Evolutionary conservation across 2,329 filamentous ascomycete species (phyloP), one percentile per base, ranked within the genome.

Genomic region (Colletotrichum camelliae): DNA sequence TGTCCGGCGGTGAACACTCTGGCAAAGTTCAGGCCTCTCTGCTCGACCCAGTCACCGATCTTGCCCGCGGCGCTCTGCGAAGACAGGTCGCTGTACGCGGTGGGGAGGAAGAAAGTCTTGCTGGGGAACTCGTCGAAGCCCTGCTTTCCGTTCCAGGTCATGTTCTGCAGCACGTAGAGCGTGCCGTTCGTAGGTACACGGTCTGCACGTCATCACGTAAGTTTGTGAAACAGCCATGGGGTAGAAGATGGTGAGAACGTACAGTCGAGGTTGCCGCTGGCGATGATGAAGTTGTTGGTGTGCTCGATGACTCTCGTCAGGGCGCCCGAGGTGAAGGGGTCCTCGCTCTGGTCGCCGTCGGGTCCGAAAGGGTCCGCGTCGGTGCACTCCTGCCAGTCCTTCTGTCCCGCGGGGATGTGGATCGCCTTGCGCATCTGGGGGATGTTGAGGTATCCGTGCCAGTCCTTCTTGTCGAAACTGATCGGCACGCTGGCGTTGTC

Each of bases 161-260:
- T 95, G 86, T 96, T 96, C 81, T 96, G 94, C 74, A 96, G 92
- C 1, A 90, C 89, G 13, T 95, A 86, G 2, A 96, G 87, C 0
- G 93, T 94, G 16, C 94, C 94, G 81, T 94, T 94, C 79, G 89
- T 87, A 21, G 93, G 86, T 9, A 95, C 87, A 74, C 94, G 88
- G 81, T 89, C 43, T 52, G 12, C 10, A 16, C 8, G 6, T 52
- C 3, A 7, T 6, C 1, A 52, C 7, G 43, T 52, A 6, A 52
- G 6, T 7, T 21, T 52, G 5, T 21, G n/a, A 52, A 24, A 21
- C 6, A 21, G 43, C 2, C n/a, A 7, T 4, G 7, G 43, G 18
- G 43, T 13, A n/a, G 5, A 12, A 4, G 0, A 9, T 52, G 10
- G 2, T 21, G 10, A 13, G n/a, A 52, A 13, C 43, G 12, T 7